A percentile compares a stretch with the other conserved stretches of the same genome.
phyloP scores from a whole-genome alignment of 345 rosid species.

The Garcia nutans region DNA sequence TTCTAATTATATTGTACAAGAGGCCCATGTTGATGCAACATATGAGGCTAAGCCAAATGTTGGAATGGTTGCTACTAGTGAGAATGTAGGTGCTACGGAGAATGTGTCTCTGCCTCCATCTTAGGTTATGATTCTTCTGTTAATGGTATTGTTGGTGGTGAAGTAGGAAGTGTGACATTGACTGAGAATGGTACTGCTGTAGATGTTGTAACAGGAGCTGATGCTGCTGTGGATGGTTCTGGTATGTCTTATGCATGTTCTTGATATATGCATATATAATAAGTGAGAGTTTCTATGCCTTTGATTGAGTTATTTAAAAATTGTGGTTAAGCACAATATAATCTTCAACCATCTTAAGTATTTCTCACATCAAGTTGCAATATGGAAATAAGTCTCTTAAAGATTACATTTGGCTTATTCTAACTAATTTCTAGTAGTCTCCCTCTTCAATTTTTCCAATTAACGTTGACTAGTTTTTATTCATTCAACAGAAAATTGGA shows the following conservation, averaged over 20 bases:
- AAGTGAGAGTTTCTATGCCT: not conserved
- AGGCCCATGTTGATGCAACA: constrained; percentile 16
- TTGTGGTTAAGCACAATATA: not conserved
- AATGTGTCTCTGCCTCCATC: constrained; percentile 22
- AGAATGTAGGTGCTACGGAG: constrained; percentile 25
- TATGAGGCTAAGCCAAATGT: constrained; percentile 28
- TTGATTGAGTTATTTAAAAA: not conserved
- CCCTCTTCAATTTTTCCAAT: not conserved
- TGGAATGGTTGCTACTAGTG: constrained; percentile 17
- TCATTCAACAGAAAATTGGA: not conserved
- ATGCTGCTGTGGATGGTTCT: constrained; percentile 46
- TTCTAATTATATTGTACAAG: constrained; percentile 28
- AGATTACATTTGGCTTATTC: not conserved
- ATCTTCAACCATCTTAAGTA: not conserved
- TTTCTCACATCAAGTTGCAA: not conserved
- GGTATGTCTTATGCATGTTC: constrained; percentile 45
- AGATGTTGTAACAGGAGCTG: constrained; percentile 36
- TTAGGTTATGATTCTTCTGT: constrained; percentile 40
- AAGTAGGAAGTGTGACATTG: constrained; percentile 29
- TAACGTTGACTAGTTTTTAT: not conserved
- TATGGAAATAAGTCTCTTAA: constrained; percentile 9
- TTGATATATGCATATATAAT: not conserved
- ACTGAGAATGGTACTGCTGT: constrained; percentile 63
- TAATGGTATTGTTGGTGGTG: constrained; percentile 53
- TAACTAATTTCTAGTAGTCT: not conserved